Evolutionary conservation across 2,329 filamentous ascomycete genomes (phyloP).

Genomic region (Fusarium mangiferae): DNA sequence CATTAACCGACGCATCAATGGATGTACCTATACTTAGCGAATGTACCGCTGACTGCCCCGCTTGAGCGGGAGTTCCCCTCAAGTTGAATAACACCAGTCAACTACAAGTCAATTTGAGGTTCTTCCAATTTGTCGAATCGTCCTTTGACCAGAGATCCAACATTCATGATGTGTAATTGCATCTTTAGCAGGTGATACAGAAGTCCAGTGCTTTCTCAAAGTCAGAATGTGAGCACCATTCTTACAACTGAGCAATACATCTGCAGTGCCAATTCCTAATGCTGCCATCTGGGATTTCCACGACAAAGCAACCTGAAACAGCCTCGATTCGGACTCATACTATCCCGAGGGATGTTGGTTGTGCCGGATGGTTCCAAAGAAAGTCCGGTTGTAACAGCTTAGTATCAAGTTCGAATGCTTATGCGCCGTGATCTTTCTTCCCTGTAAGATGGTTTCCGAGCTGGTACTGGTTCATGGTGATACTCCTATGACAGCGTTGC

Average conservation of each 20-base stretch:
- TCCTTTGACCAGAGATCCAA: too few species aligned
- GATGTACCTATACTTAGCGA: slow-evolving; percentile 27
- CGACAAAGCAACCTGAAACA: not conserved
- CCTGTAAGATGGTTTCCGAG: not conserved
- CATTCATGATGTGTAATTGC: not conserved
- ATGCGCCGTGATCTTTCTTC: not conserved
- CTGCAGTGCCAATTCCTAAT: not conserved
- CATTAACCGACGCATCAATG: not conserved
- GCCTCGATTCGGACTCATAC: not conserved
- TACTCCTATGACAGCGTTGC: not conserved
- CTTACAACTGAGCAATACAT: not conserved
- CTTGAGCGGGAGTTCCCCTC: not conserved
- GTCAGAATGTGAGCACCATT: not conserved
- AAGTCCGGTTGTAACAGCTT: not conserved
- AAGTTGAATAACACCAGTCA: not conserved
- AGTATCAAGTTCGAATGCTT: not conserved
- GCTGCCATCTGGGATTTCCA: not conserved
- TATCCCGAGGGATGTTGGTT: not conserved
- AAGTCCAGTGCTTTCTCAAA: not conserved
- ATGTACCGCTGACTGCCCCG: slow-evolving; percentile 11
- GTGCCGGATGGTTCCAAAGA: not conserved
- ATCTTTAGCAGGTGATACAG: not conserved
- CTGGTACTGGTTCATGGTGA: not conserved
- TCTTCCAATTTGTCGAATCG: too few species aligned
- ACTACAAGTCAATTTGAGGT: not conserved